phyloP scores from a whole-genome alignment of 2,329 filamentous ascomycete genomes.

The Fusarium sp. region DNA sequence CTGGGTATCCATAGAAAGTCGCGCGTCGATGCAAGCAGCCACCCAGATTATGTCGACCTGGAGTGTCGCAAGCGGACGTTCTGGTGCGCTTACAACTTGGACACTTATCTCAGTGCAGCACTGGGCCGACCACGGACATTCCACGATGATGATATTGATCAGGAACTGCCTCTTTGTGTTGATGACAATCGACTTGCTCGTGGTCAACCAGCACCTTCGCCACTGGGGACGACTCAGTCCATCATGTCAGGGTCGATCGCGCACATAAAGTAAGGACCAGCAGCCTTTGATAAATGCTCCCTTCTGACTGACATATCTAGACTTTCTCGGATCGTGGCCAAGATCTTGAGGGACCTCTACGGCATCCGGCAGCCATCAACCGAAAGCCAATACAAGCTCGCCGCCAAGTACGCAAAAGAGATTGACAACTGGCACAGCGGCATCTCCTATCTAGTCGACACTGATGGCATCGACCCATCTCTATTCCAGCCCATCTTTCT shows the following conservation, averaged over 20 bases:
- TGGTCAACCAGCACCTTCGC: slow-evolving; percentile 29
- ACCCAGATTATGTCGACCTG: slow-evolving; percentile 44
- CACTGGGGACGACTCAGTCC: slow-evolving; percentile 12
- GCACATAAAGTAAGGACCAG: slow-evolving; percentile 53
- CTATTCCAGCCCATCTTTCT: slow-evolving; percentile 54
- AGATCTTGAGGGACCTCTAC: slow-evolving; percentile 51
- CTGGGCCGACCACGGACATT: slow-evolving; percentile 71
- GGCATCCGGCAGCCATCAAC: slow-evolving; percentile 48
- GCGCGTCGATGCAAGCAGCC: slow-evolving; percentile 14
- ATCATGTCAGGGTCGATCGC: slow-evolving; percentile 49
- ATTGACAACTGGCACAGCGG: slow-evolving; percentile 50
- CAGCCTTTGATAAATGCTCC: slow-evolving; percentile 48
- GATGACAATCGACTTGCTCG: slow-evolving; percentile 62
- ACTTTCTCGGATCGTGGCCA: slow-evolving; percentile 49
- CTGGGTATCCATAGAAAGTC: slow-evolving; percentile 54
- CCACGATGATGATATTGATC: slow-evolving; percentile 74
- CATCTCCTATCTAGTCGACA: slow-evolving; percentile 52
- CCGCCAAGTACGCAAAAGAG: slow-evolving; percentile 46
- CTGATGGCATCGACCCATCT: slow-evolving; percentile 49
- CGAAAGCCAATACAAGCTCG: slow-evolving; percentile 40
- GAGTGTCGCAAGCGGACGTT: slow-evolving; percentile 62
- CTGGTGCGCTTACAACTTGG: slow-evolving; percentile 73
- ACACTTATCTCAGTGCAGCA: slow-evolving; percentile 73
- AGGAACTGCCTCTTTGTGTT: slow-evolving; percentile 65
- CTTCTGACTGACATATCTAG: slow-evolving; percentile 43